Evolutionary conservation across 345 rosid genomes (phyloP), one percentile per base, ranked within the genome.

Genomic region (Eucalyptus victrix): DNA sequence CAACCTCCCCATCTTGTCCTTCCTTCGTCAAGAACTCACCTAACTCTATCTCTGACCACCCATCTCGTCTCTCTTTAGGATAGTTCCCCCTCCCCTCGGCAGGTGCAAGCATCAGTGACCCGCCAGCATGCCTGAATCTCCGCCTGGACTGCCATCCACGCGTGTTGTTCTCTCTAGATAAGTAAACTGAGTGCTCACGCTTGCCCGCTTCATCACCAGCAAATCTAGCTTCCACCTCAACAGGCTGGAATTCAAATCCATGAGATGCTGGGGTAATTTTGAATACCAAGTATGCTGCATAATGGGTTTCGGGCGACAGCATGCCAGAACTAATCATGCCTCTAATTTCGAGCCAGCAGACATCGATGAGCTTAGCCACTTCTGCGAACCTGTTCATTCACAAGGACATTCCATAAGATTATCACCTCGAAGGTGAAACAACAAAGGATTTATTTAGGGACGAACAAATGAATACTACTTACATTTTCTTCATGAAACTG

Each of bases 11-110:
- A 53, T 87, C 88, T 44, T 87, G 88, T 5, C 91, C 89, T 24
- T 87, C 87, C 16, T 88, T n/a, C 12, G 49, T 89, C 80, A 49
- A 90, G 89, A 91, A 91, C 54, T 88, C 89, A 0, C 92, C 94
- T 45, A 94, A 15, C 80, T 91, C 88, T 51, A 92, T 81, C 87
- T 92, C 95, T 24, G 60, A 45, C 94, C 94, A 92, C 49, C 93
- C 94, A 47, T 92, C 94, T 67, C 14, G 26, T 87, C 89, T 81
- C 87, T 86, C 67, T 32, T 86, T 44, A 9, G 89, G 89, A 53
- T 13, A 49, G 28, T 51, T 23, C 37, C 19, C 65, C 5, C 3
- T 24, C 47, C 62, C 86, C 40, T 88, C 49, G 12, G 11, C 12
- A 34, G 32, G n/a, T 49, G 45, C 47, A 69, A 50, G 42, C 5